Conservation (phyloP, 192 early-diverging fungal genomes). For the Phycomyces blakesleeanus region DNA sequence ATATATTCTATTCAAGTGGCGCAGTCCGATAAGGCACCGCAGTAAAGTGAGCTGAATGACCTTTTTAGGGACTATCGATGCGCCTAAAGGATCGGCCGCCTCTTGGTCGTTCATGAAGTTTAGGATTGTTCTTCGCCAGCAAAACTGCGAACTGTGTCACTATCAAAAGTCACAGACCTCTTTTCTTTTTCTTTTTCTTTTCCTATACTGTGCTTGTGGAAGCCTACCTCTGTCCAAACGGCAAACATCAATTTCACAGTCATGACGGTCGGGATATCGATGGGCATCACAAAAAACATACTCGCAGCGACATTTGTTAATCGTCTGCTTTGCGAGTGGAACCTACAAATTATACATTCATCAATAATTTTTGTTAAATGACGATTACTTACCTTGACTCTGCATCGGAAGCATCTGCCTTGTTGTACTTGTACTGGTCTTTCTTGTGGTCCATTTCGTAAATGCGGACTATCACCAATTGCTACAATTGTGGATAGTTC, state of each 20-base stretch:
- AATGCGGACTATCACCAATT: neutral
- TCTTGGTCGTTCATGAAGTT: no score
- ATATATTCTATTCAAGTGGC: no score
- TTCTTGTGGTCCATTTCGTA: neutral
- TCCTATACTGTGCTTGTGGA: no score
- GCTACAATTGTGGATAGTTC: slow-evolving; percentile 4
- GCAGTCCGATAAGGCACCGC: no score
- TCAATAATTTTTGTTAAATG: neutral
- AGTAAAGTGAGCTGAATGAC: no score
- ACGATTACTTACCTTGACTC: slow-evolving; percentile 53
- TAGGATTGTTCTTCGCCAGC: no score
- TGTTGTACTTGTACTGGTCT: neutral
- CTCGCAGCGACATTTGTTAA: slow-evolving; percentile 75
- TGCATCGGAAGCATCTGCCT: slow-evolving; percentile 65
- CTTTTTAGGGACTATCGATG: no score
- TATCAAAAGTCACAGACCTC: no score
- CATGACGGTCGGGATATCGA: slow-evolving; percentile 68
- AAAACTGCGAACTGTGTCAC: no score
- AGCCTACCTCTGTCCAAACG: slow-evolving; percentile 59
- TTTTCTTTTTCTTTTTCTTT: no score
- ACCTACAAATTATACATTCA: slow-evolving; percentile 38
- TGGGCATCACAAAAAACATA: slow-evolving; percentile 75
- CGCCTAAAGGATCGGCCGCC: no score
- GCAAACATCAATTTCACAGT: slow-evolving; percentile 75
- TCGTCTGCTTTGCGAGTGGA: slow-evolving; percentile 71